Conservation (phyloP, 2,329 filamentous ascomycete species). For the Alternaria conjuncta region DNA sequence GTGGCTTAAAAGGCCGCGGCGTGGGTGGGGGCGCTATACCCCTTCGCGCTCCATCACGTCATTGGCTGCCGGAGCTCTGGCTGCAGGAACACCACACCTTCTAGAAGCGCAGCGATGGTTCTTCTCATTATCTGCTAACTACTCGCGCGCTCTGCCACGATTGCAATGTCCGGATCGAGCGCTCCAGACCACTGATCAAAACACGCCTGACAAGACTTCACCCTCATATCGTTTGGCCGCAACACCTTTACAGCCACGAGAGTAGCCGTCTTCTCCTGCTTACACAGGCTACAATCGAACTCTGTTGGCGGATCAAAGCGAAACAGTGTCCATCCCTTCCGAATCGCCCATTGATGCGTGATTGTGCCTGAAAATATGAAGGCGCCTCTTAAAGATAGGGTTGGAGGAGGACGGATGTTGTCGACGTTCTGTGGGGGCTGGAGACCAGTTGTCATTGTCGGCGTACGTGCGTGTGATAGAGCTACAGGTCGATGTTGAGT, state of each 20-base stretch:
- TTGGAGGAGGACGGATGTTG: too few relatives aligned
- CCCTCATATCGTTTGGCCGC: too few relatives aligned
- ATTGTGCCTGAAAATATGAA: background rate
- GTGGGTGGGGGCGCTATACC: constrained; percentile 14
- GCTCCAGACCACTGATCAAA: too few relatives aligned
- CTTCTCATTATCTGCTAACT: background rate
- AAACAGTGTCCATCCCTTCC: background rate
- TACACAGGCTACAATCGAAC: background rate
- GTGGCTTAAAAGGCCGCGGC: constrained; percentile 22
- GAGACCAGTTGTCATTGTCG: too few relatives aligned
- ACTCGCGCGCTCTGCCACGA: too few relatives aligned
- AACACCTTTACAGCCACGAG: background rate
- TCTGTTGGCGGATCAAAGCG: background rate
- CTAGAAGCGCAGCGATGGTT: background rate
- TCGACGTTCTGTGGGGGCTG: too few relatives aligned
- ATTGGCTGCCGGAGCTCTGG: constrained; percentile 3
- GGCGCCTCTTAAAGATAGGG: too few relatives aligned
- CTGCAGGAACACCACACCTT: background rate
- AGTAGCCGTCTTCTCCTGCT: background rate
- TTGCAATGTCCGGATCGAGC: too few relatives aligned
- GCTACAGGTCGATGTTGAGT: background rate
- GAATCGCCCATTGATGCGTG: background rate
- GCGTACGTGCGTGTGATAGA: too few relatives aligned
- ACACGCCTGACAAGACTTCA: background rate
- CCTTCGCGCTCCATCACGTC: constrained; percentile 1